Conservation (phyloP, 2,329 filamentous ascomycete species). For the Aureobasidium mangrovei region DNA sequence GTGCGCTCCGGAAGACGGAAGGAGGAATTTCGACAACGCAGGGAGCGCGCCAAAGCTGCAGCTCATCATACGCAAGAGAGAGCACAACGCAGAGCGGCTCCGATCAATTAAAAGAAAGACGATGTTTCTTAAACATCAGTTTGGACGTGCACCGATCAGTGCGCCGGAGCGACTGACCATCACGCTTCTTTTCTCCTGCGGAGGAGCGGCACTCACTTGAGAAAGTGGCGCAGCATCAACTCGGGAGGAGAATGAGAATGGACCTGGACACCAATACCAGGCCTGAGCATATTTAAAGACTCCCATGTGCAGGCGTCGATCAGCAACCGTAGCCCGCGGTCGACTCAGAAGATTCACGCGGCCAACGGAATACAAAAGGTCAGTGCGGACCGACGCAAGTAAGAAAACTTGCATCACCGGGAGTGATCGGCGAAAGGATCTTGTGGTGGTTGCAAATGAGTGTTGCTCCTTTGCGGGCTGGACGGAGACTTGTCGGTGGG, state of each 20-base stretch:
- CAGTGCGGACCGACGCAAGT: slow-evolving; percentile 30
- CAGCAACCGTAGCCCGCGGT: slow-evolving; percentile 20
- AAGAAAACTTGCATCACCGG: slow-evolving; percentile 30
- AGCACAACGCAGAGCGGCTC: slow-evolving; percentile 28
- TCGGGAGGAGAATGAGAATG: slow-evolving; percentile 10
- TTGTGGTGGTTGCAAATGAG: slow-evolving; percentile 20
- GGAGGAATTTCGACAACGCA: slow-evolving; percentile 20
- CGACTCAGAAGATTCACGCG: slow-evolving; percentile 34
- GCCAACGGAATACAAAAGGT: slow-evolving; percentile 35
- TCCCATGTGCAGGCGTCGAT: slow-evolving; percentile 22
- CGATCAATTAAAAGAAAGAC: slow-evolving; percentile 21
- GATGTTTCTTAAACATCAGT: slow-evolving; percentile 21
- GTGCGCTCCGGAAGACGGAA: slow-evolving; percentile 12
- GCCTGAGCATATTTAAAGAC: slow-evolving; percentile 30
- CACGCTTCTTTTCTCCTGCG: slow-evolving; percentile 29
- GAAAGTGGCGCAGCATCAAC: slow-evolving; percentile 15
- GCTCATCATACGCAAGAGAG: slow-evolving; percentile 19
- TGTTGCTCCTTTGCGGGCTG: slow-evolving; percentile 23
- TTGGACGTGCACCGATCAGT: slow-evolving; percentile 26
- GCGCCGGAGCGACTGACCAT: slow-evolving; percentile 26
- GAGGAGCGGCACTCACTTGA: slow-evolving; percentile 26
- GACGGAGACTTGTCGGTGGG: slow-evolving; percentile 30
- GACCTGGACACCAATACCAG: slow-evolving; percentile 21
- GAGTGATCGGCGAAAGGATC: slow-evolving; percentile 35
- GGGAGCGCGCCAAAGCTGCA: slow-evolving; percentile 18